These are phyloP conservation scores for Astrephomene gubernaculifera DNA, from an alignment of 139 green algal genomes.

Conservation along the genomic window DNA sequence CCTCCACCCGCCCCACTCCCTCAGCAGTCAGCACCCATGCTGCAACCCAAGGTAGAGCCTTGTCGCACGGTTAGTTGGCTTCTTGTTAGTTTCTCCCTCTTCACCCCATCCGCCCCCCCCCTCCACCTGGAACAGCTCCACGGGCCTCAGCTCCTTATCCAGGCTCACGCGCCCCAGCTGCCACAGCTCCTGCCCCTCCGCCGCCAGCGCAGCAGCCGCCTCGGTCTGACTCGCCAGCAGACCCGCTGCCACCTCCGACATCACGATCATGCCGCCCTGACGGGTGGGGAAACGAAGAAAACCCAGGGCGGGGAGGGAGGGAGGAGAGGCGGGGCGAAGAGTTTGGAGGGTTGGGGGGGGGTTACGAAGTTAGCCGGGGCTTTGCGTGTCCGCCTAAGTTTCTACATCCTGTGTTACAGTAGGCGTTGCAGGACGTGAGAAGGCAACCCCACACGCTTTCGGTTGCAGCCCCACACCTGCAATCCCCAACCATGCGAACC, in stretches of 20 bases:
- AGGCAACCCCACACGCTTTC: too few relatives aligned
- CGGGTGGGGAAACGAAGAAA: not conserved
- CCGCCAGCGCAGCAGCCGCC: not conserved
- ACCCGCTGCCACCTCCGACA: conserved; percentile 1
- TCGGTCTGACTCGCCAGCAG: conserved; percentile 1
- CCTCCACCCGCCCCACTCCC: not conserved
- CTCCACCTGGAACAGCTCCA: conserved; percentile 31
- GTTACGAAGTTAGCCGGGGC: not conserved
- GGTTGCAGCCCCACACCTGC: too few relatives aligned
- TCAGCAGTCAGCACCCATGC: too few relatives aligned
- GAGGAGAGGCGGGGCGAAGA: not conserved
- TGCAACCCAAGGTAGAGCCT: too few relatives aligned
- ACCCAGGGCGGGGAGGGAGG: not conserved
- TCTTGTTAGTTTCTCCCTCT: not conserved
- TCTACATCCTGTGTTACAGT: not conserved
- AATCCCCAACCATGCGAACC: too few relatives aligned
- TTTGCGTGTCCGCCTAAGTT: not conserved
- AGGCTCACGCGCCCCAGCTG: conserved; percentile 32
- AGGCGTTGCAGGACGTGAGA: not conserved
- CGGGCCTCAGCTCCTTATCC: not conserved
- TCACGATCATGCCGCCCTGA: conserved; percentile 12
- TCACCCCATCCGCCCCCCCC: not conserved
- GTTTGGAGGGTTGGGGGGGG: not conserved
- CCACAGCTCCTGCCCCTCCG: conserved; percentile 14
- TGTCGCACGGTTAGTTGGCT: too few relatives aligned